These are phyloP conservation scores for Candida tropicalis DNA, from an alignment of 1,139 yeast species.

Conservation along the genomic window DNA sequence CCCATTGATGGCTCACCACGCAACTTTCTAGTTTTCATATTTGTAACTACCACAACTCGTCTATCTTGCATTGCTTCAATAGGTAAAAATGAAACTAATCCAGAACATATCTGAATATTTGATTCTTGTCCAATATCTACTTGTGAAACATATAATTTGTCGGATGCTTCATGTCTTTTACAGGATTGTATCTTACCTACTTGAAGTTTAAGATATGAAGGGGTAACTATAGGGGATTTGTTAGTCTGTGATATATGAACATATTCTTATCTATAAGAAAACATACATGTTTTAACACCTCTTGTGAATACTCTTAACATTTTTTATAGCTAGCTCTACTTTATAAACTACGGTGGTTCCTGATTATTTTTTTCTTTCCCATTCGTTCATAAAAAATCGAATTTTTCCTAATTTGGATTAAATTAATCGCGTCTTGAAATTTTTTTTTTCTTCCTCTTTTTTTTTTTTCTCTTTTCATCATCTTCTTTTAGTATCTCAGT, in stretches of 20 bases:
- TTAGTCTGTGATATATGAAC: background rate
- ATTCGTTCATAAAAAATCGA: slow-evolving; percentile 6
- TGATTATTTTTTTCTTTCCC: slow-evolving; percentile 2
- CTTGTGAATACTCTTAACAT: slow-evolving; percentile 7
- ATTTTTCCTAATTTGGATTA: slow-evolving; percentile 28
- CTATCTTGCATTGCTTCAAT: slow-evolving; percentile 84
- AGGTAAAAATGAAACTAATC: slow-evolving; percentile 74
- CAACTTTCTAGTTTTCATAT: slow-evolving; percentile 90
- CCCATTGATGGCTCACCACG: slow-evolving; percentile 65
- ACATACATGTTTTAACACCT: slow-evolving; percentile 10
- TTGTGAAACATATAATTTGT: slow-evolving; percentile 54
- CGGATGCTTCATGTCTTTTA: slow-evolving; percentile 53
- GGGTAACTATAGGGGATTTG: slow-evolving; percentile 13
- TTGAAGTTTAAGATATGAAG: slow-evolving; percentile 31
- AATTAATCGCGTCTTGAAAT: slow-evolving; percentile 22
- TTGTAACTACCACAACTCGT: slow-evolving; percentile 80
- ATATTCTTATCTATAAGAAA: no score
- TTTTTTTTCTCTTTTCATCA: background rate
- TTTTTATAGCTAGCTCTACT: background rate
- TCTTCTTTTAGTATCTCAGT: background rate
- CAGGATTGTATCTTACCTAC: slow-evolving; percentile 51
- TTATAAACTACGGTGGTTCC: background rate
- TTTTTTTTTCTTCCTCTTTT: slow-evolving; percentile 3
- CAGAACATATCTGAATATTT: slow-evolving; percentile 55
- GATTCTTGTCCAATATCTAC: slow-evolving; percentile 29